Evolutionary conservation across 1,284 basidiomycete species (phyloP).

Genomic region (Ganoderma sinense): DNA sequence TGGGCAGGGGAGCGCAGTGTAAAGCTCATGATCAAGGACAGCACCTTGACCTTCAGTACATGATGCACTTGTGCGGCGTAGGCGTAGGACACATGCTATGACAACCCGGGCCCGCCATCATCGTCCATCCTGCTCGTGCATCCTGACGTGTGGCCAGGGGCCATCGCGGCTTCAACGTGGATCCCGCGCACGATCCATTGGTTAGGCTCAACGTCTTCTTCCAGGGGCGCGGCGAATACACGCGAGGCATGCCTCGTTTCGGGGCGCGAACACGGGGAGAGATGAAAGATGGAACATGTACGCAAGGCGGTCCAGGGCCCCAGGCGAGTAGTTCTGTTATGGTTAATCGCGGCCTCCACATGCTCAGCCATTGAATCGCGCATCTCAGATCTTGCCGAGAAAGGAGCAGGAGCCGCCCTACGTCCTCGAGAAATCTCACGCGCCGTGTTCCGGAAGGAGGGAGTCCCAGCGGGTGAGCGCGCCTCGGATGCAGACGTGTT

Average conservation of each 20-base stretch:
- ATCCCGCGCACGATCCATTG: background rate
- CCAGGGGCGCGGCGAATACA: conserved; percentile 1
- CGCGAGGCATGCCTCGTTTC: conserved; percentile 13
- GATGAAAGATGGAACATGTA: conserved; percentile 2
- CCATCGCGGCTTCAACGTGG: background rate
- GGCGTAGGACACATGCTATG: conserved; percentile 8
- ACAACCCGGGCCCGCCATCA: background rate
- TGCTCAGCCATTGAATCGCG: conserved; percentile 3
- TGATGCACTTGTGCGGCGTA: conserved; percentile 32
- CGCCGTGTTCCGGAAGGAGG: conserved; percentile 10
- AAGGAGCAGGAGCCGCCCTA: background rate
- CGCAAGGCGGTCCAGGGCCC: conserved; percentile 8
- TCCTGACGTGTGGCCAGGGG: conserved; percentile 8
- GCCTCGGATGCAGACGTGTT: conserved; percentile 6
- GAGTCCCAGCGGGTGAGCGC: conserved; percentile 3
- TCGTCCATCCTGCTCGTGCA: background rate
- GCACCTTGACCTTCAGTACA: conserved; percentile 85
- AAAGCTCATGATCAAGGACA: conserved; percentile 82
- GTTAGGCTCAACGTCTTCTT: background rate
- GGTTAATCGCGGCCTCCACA: conserved; percentile 17
- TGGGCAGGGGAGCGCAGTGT: conserved; percentile 88
- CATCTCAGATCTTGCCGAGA: conserved; percentile 20
- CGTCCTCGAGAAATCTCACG: conserved; percentile 10
- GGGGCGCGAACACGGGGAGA: conserved; percentile 8
- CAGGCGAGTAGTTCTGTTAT: conserved; percentile 15